Conservation (phyloP, 495 filamentous ascomycete species). For the Penicillium angulare region DNA sequence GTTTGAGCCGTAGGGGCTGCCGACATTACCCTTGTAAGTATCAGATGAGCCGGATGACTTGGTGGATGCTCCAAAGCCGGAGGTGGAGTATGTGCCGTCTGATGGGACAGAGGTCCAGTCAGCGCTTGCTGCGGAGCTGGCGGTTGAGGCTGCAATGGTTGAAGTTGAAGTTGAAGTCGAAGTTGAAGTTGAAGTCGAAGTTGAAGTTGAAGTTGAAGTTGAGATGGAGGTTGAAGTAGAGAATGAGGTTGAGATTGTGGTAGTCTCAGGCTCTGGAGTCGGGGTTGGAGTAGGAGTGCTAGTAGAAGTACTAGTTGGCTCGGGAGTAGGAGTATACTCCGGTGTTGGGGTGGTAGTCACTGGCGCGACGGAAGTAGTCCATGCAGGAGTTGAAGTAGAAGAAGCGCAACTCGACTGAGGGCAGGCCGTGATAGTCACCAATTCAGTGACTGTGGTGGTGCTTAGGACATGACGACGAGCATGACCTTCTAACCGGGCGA, state of each 20-base stretch:
- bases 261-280: neutral
- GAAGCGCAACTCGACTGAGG: too few relatives aligned
- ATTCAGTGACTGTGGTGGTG: slow-evolving; percentile 13
- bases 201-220: neutral
- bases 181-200: neutral
- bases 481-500: slow-evolving; percentile 19
- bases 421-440: slow-evolving; percentile 13
- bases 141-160: slow-evolving; percentile 1
- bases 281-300: neutral
- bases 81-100: slow-evolving; percentile 20
- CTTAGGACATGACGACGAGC: slow-evolving; percentile 21
- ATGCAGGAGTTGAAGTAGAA: neutral
- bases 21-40: slow-evolving; percentile 48
- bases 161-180: slow-evolving; percentile 1
- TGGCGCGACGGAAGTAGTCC: neutral
- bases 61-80: slow-evolving; percentile 33
- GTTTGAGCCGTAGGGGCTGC: slow-evolving; percentile 52
- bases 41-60: slow-evolving; percentile 28
- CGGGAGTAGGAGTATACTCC: too few relatives aligned
- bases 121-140: slow-evolving; percentile 8
- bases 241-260: neutral
- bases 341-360: too few relatives aligned
- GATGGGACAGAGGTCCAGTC: slow-evolving; percentile 24
- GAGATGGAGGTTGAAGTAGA: neutral
- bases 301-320: too few relatives aligned